phyloP scores from a whole-genome alignment of 2,329 filamentous ascomycete species.

The Nothomitra cinnamomea region DNA sequence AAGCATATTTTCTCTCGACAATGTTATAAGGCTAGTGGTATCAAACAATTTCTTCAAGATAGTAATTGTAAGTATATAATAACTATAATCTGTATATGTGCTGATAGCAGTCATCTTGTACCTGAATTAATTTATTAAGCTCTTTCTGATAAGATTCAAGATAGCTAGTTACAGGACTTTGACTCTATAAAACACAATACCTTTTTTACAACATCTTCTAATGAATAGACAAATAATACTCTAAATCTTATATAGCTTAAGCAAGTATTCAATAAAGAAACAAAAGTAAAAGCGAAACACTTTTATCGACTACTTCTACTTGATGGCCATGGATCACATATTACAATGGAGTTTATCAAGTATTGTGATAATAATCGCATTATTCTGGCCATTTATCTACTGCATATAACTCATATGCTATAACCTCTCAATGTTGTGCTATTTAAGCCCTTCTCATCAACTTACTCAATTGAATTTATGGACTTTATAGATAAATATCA shows the following conservation, averaged over 20 bases:
- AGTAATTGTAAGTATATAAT: not conserved
- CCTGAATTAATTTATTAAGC: not conserved
- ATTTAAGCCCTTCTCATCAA: too few relatives aligned
- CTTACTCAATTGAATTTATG: too few relatives aligned
- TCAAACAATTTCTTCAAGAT: not conserved
- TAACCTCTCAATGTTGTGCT: slow-evolving; percentile 1
- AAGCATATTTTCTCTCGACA: not conserved
- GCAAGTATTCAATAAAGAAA: not conserved
- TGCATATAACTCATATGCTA: slow-evolving; percentile 1
- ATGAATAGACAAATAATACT: not conserved
- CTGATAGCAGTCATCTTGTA: not conserved
- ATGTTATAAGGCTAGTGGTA: not conserved
- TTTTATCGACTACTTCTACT: slow-evolving; percentile 1
- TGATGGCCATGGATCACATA: slow-evolving; percentile 1
- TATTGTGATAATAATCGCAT: not conserved
- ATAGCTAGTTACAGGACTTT: not conserved
- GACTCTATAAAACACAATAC: not conserved
- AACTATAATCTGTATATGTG: not conserved
- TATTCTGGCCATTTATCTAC: not conserved
- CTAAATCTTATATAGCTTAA: not conserved
- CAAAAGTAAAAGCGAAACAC: not conserved
- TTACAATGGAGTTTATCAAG: not conserved
- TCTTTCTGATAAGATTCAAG: not conserved
- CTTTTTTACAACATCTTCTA: not conserved
- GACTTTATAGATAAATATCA: too few relatives aligned